Evolutionary conservation across 768 basidiomycete species (phyloP), one percentile per base, ranked within the genome.

Genomic region (Hydnomerulius pinastri): DNA sequence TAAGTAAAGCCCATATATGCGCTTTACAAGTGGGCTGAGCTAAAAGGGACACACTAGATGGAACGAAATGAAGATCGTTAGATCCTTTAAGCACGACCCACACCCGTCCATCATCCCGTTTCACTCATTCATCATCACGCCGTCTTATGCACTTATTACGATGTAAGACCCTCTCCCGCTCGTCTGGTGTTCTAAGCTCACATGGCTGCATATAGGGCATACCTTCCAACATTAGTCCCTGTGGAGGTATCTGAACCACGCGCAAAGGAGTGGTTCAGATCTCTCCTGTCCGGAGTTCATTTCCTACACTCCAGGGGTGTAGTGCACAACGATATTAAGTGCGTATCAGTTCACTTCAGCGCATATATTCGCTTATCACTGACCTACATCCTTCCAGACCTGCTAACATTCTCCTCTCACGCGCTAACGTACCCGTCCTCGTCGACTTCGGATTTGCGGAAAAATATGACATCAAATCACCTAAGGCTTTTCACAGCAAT

Each of bases 391-490:
- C 29, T 24, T 46, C 8, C 55, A 95, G 92, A 60, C 93, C 93
- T 1, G 91, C 93, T 13, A 99, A 99, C 63, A 92, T 99, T 58
- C 79, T 99, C 2, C 76, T 99, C 39, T 89, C 90, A 1, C 70
- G 73, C 47, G 77, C 85, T 56, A 86, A 86, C 60, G 73, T 93
- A 1, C 92, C 93, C 1, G 88, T 97, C 3, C 80, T 98, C 4
- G 88, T 97, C 30, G 97, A 98, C 69, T 99, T 97, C 61, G 96
- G 97, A 1, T 99, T 98, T 59, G 92, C 96, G 2, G 90, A 96
- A 62, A 83, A 82, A 56, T 94, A 94, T 63, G 86, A 91, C 55
- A 61, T 78, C 36, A 66, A 71, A 1, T 81, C 83, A 0, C 65
- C 73, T 15, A 82, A 81, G 17, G 85, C 88, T 1, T 92, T 93